Evolutionary conservation across 148 eudicot genomes (phyloP), one percentile per base, ranked within the genome.

Genomic region (Euryodendron excelsum): DNA sequence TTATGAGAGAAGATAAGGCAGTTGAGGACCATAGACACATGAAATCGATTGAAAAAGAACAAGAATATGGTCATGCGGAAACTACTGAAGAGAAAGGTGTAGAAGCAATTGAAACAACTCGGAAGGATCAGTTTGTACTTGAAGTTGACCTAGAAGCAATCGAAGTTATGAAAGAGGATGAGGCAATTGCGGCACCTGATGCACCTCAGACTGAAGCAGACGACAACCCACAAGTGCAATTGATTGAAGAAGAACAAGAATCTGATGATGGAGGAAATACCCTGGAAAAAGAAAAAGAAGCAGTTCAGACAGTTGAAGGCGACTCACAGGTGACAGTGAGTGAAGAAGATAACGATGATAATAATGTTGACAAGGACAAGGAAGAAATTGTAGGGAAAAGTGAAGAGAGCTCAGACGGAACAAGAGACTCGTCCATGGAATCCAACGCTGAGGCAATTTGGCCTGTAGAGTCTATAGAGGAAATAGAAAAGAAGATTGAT

Each of bases 391-490:
- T 31, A 1, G 75, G 78, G 37, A 59, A 28, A 75, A 60, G 72
- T 45, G 82, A 83, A 68, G 81, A 73, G 58, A 77, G 78, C 74
- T 80, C 86, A 11, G 78, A 70, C 27, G 82, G 75, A 77, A 64
- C 86, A 41, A 71, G 76, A 4, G 81, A 84, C 67, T 84, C 86
- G 10, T 84, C 86, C 23, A 47, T 59, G 64, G 86, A 83, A 21
- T 83, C 80, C 50, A 80, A 77, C 44, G 55, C 78, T 0, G 83
- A 73, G 37, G 74, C 75, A 9, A 41, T 80, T 14, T 80, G 80
- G 78, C 79, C 83, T 28, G 70, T 76, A 67, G 84, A 80, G 33
- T 73, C 76, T 12, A 13, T 76, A 15, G 33, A 58, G 23, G 76
- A 73, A 28, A 33, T 78, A 31, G 58, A 39, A 18, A 79, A 70